Base-by-base conservation (phyloP, 2,329 filamentous ascomycete genomes). In the Ceratocystis alfenasii region DNA sequence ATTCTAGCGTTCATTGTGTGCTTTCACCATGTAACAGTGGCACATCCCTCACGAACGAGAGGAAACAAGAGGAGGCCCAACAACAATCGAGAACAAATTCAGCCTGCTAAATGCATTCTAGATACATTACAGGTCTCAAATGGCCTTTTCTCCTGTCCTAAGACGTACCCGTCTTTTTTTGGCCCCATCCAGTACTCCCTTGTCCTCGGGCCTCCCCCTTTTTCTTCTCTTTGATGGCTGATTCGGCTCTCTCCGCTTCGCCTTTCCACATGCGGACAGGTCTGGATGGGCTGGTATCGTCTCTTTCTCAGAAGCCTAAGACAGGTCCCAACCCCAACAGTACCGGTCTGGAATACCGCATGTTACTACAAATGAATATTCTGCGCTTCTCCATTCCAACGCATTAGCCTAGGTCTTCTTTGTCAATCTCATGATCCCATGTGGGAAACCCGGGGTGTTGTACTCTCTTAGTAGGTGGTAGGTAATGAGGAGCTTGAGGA, bases 41-140 rank as follows among this genome's bases (percentile, higher is more conserved):
- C 15, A 36, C 55, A 33, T 59, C n/a, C 53, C 33, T 59, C 25
- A 33, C 33, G 55, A 59, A 59, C 55, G 55, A 59, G 36, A 36
- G 17, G n/a, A 59, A 33, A 36, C 17, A 36, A 36, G 33, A 59
- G 7, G 6, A 12, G n/a, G 8, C 28, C 22, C 22, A n/a, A n/a
- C 12, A 57, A 8, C 20, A 25, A 50, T 10, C 7, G n/a, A 8
- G 15, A 36, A 8, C 30, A 30, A 36, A 20, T 7, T 20, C 17
- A 30, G 55, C 25, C 55, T 36, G 15, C 8, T 22, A n/a, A 36
- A n/a, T 59, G 15, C 36, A 12, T 59, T 36, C 28, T 36, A 36
- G 53, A 59, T 33, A 59, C 10, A 12, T 41, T 10, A 41, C 25
- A 25, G 8, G 48, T 53, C 48, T 53, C 48, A 17, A 28, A 53